Evolutionary conservation across 2,329 filamentous ascomycete species (phyloP).

Genomic region (Cladosporium phlei): DNA sequence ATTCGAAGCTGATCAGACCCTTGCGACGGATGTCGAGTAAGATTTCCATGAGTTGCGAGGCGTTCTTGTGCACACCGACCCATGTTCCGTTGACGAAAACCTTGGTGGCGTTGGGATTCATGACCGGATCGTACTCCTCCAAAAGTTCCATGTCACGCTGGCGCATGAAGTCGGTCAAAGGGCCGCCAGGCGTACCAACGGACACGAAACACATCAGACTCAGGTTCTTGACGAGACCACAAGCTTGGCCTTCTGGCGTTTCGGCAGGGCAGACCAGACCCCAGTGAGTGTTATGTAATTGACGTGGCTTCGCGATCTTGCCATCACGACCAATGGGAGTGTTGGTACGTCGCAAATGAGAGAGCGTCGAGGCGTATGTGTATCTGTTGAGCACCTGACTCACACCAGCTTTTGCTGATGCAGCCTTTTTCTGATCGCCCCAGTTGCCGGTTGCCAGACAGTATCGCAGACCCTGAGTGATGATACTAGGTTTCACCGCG

Average conservation of each 20-base stretch:
- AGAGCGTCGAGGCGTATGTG: slow-evolving; percentile 92
- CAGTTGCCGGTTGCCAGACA: slow-evolving; percentile 96
- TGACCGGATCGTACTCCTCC: slow-evolving; percentile 70
- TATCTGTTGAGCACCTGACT: slow-evolving; percentile 98
- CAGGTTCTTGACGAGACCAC: slow-evolving; percentile 95
- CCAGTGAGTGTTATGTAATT: slow-evolving; percentile 98
- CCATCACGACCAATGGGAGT: slow-evolving; percentile 96
- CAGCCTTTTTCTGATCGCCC: slow-evolving; percentile 99
- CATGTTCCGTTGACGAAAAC: slow-evolving; percentile 97
- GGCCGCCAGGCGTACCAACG: slow-evolving; percentile 84
- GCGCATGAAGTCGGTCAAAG: slow-evolving; percentile 92
- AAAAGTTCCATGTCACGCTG: slow-evolving; percentile 92
- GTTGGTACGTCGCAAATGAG: slow-evolving; percentile 94
- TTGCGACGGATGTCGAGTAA: slow-evolving; percentile 49
- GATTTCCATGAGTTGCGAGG: slow-evolving; percentile 69
- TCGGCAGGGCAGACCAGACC: slow-evolving; percentile 94
- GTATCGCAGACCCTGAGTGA: slow-evolving; percentile 93
- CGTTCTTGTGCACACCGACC: slow-evolving; percentile 92
- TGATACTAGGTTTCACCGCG: slow-evolving; percentile 82
- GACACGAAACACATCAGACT: slow-evolving; percentile 98
- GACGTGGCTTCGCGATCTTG: slow-evolving; percentile 94
- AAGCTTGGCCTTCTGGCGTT: slow-evolving; percentile 96
- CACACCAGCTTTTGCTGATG: slow-evolving; percentile 90
- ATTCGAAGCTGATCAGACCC: slow-evolving; percentile 82
- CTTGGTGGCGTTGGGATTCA: slow-evolving; percentile 88